Conservation (phyloP, 495 filamentous ascomycete species). For the Penicillium longicatenatum region DNA sequence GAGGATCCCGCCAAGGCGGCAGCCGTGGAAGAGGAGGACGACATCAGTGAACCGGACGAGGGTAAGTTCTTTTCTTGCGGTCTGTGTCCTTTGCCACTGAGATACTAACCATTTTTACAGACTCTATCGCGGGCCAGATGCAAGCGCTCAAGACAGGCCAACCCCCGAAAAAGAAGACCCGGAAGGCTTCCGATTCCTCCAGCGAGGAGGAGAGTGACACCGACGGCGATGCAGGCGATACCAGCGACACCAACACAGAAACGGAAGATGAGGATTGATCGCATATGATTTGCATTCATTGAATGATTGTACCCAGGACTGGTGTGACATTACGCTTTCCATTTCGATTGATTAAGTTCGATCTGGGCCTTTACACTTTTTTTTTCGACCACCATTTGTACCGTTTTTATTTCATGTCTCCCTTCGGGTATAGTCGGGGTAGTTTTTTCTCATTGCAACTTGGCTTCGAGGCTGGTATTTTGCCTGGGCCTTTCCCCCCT, state of each 20-base stretch:
- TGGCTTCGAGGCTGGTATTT: not conserved
- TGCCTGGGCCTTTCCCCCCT: slow-evolving; percentile 1
- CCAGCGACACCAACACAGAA: slow-evolving; percentile 79
- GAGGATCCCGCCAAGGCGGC: slow-evolving; percentile 86
- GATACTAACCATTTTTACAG: slow-evolving; percentile 50
- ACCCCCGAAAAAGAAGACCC: slow-evolving; percentile 59
- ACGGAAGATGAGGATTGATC: slow-evolving; percentile 64
- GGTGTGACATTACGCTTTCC: slow-evolving; percentile 19
- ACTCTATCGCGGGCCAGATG: slow-evolving; percentile 96
- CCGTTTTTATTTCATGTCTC: not conserved
- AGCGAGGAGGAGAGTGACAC: slow-evolving; percentile 90
- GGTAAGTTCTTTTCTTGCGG: slow-evolving; percentile 58
- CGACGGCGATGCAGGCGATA: slow-evolving; percentile 76
- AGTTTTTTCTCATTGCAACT: not conserved
- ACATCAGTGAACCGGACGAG: slow-evolving; percentile 97
- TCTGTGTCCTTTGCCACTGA: slow-evolving; percentile 4
- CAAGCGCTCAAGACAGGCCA: slow-evolving; percentile 76
- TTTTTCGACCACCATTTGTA: not conserved
- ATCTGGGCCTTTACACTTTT: slow-evolving; percentile 1
- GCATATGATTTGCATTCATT: slow-evolving; percentile 26
- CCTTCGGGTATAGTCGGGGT: not conserved
- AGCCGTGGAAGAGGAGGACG: slow-evolving; percentile 74
- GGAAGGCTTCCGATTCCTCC: slow-evolving; percentile 58
- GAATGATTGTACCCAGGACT: slow-evolving; percentile 26
- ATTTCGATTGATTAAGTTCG: slow-evolving; percentile 11